These are phyloP conservation scores for Amphibolis antarctica DNA, from an alignment of 106 monocot genomes.

Conservation along the genomic window DNA sequence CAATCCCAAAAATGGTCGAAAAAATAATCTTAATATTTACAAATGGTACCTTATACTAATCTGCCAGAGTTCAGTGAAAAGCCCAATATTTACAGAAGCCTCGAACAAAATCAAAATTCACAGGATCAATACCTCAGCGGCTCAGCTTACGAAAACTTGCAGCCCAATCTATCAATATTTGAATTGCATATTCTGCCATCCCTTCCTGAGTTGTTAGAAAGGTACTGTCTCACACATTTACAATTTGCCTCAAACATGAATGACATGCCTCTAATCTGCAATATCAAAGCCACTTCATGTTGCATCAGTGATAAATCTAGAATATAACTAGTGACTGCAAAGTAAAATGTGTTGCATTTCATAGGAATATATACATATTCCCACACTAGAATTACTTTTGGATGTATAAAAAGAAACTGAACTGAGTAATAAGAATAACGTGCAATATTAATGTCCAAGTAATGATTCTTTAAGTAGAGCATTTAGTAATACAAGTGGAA, in stretches of 20 bases:
- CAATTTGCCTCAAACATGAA: slow-evolving; percentile 17
- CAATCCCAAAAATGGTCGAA: not conserved
- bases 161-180: not conserved
- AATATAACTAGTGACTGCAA: too few relatives aligned
- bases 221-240: slow-evolving; percentile 1
- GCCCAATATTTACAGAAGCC: not conserved
- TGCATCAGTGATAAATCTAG: not conserved
- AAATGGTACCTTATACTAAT: not conserved
- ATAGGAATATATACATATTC: too few relatives aligned
- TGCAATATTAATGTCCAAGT: too few relatives aligned
- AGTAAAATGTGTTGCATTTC: too few relatives aligned
- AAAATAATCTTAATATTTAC: not conserved
- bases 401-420: not conserved
- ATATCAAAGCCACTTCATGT: not conserved
- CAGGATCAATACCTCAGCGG: not conserved
- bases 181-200: not conserved
- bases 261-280: slow-evolving; percentile 14
- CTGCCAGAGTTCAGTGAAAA: not conserved
- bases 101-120: not conserved
- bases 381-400: not conserved
- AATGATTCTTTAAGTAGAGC: too few relatives aligned
- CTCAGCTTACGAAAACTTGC: not conserved
- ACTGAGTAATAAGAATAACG: too few relatives aligned
- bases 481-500: too few relatives aligned
- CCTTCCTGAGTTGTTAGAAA: slow-evolving; percentile 1